These are phyloP conservation scores for Penicillium pancosmium DNA, from an alignment of 495 filamentous ascomycete species.

Conservation along the genomic window DNA sequence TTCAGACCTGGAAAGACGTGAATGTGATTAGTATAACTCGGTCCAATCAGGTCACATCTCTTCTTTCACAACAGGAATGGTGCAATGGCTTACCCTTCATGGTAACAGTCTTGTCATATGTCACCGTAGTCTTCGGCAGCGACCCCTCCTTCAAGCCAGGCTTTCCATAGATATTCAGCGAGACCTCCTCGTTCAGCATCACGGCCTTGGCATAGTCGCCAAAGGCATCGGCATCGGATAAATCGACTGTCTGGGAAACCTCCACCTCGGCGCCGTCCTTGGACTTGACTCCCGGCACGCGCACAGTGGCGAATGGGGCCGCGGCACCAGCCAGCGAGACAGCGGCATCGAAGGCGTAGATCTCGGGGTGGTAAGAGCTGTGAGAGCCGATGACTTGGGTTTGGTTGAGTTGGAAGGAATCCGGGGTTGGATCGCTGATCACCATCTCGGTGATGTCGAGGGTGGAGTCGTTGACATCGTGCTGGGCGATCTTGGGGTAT, in stretches of 20 bases:
- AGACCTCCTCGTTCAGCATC: conserved; percentile 58
- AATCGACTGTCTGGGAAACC: conserved; percentile 54
- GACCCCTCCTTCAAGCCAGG: conserved; percentile 53
- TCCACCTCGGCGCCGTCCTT: conserved; percentile 55
- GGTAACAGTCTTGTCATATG: conserved; percentile 57
- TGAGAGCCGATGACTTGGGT: conserved; percentile 47
- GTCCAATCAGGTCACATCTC: background rate
- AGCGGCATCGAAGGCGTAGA: conserved; percentile 57
- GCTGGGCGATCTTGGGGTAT: conserved; percentile 72
- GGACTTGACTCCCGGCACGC: conserved; percentile 56
- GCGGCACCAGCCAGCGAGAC: conserved; percentile 55
- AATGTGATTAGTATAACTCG: background rate
- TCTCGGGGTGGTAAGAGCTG: conserved; percentile 54
- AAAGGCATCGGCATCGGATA: conserved; percentile 58
- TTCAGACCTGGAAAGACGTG: conserved; percentile 51
- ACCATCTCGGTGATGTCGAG: conserved; percentile 60
- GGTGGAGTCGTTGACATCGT: conserved; percentile 64
- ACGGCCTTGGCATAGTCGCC: conserved; percentile 57
- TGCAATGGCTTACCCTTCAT: conserved; percentile 53
- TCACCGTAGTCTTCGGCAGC: conserved; percentile 51
- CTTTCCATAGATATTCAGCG: conserved; percentile 60
- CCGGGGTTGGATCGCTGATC: conserved; percentile 59
- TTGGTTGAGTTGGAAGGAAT: conserved; percentile 59
- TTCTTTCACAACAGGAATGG: no score
- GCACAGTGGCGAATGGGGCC: conserved; percentile 58